phyloP scores from a whole-genome alignment of 768 basidiomycete genomes.

The Xanthoconium purpureum region DNA sequence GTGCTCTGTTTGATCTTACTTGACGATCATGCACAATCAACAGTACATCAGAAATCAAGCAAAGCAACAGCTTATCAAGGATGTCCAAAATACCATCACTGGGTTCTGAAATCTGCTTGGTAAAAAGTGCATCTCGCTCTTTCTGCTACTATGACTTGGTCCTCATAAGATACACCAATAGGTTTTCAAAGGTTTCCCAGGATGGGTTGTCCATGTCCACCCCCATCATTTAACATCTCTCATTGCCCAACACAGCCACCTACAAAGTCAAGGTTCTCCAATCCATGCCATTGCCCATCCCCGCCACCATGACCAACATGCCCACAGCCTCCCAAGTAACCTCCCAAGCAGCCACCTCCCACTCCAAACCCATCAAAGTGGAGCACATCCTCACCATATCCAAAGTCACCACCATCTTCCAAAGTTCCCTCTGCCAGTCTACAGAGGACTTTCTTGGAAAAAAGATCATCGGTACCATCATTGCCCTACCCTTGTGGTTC shows the following conservation, averaged over 20 bases:
- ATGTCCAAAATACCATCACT: conserved; percentile 89
- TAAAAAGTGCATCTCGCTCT: conserved; percentile 67
- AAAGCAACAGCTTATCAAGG: conserved; percentile 92
- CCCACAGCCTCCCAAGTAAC: conserved; percentile 65
- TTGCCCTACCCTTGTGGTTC: conserved; percentile 79
- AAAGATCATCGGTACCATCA: conserved; percentile 74
- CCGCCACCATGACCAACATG: conserved; percentile 52
- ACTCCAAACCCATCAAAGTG: conserved; percentile 63
- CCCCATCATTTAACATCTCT: conserved; percentile 74
- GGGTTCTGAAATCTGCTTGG: conserved; percentile 93
- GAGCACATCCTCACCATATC: conserved; percentile 76
- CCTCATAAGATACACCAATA: too few relatives aligned
- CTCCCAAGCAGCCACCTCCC: conserved; percentile 71
- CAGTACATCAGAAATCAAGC: conserved; percentile 97
- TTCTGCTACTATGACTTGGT: background rate
- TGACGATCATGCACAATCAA: conserved; percentile 10
- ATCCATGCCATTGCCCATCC: conserved; percentile 67
- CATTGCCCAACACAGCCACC: conserved; percentile 65
- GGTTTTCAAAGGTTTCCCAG: conserved; percentile 73
- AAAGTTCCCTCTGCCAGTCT: conserved; percentile 77
- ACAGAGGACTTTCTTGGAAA: conserved; percentile 90
- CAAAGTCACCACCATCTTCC: conserved; percentile 83
- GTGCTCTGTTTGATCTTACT: conserved; percentile 7
- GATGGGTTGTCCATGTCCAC: conserved; percentile 54
- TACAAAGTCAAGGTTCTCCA: conserved; percentile 86